Percentiles rank a stretch among this genome's conserved stretches.
These are phyloP conservation scores for Fusarium sp. DNA, from an alignment of 2,329 filamentous ascomycete genomes.

Conservation along the genomic window DNA sequence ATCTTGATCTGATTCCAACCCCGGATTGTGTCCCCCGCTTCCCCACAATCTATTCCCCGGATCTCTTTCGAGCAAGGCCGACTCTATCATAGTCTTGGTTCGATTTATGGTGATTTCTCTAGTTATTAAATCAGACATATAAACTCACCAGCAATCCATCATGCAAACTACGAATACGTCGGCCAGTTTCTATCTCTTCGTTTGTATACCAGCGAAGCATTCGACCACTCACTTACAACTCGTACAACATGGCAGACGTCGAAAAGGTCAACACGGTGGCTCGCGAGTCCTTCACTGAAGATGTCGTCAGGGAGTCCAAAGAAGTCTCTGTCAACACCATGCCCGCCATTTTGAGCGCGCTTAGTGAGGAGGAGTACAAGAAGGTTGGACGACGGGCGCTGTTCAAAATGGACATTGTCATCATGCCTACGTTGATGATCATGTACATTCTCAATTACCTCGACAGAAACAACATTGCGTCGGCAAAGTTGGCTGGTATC, in stretches of 20 bases:
- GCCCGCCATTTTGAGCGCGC: not conserved
- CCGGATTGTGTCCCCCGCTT: not conserved
- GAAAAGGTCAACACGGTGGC: not conserved
- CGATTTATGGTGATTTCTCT: no score
- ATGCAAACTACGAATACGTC: not conserved
- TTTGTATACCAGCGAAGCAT: not conserved
- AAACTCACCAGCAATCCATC: no score
- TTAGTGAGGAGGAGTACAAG: not conserved
- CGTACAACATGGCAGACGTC: not conserved
- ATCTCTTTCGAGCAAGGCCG: no score
- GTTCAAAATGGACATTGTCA: not conserved
- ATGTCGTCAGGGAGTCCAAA: not conserved
- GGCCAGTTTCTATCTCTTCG: not conserved
- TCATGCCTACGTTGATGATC: not conserved
- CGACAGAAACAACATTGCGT: not conserved
- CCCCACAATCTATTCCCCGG: not conserved
- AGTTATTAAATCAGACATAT: no score
- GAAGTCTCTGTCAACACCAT: not conserved
- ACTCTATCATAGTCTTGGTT: no score
- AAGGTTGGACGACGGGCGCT: not conserved
- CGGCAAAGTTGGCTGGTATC: not conserved
- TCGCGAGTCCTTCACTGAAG: not conserved
- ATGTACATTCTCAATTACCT: not conserved
- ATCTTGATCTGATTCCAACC: not conserved
- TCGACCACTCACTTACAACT: no score